Base-by-base conservation (phyloP, 805 yeast genomes). In the Kodamaea nitidulidarum region DNA sequence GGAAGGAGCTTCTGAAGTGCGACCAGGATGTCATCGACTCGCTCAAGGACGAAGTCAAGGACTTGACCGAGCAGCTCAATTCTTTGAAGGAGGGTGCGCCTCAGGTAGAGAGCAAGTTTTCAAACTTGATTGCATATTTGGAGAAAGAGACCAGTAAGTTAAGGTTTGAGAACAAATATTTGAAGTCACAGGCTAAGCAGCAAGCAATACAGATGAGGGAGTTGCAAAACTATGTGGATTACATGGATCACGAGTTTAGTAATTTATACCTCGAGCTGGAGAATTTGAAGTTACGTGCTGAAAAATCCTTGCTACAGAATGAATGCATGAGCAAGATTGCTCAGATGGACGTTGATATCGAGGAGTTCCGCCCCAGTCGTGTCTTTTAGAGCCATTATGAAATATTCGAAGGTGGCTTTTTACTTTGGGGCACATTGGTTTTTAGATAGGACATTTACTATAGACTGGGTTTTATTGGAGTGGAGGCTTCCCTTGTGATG, bases 121-220 rank as follows among this genome's bases (percentile, higher is more conserved):
- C 47, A 10, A 59, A 61, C 15, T 46, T 65, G 43, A 49, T 64
- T 14, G 46, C 48, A 12, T 67, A 48, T 35, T 48, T 67, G 15
- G 70, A 65, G 26, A 54, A 49, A 9, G 63, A 67, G 41, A 41
- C 59, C 11, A 47, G 40, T 16, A 50, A 55, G 39, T 46, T 58
- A 12, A 51, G 54, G 33, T 67, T 67, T 46, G 70, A 67, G 42
- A 65, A 63, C 40, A 53, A 51, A 40, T 65, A 49, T 43, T 48
- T 67, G 38, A 58, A 53, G 36, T 49, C 48, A 14, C 46, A 54
- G 29, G 22, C 58, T 7, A 32, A 36, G 1, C 50, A 43, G 18
- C 52, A 49, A 29, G 33, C 46, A 5, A 41, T 48, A 11, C 56
- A 54, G 41, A 49, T 51, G 12, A 26, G 40, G 2, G 67, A 63